Conservation (phyloP, 495 filamentous ascomycete genomes). For the Aspergillus kassunensis region DNA sequence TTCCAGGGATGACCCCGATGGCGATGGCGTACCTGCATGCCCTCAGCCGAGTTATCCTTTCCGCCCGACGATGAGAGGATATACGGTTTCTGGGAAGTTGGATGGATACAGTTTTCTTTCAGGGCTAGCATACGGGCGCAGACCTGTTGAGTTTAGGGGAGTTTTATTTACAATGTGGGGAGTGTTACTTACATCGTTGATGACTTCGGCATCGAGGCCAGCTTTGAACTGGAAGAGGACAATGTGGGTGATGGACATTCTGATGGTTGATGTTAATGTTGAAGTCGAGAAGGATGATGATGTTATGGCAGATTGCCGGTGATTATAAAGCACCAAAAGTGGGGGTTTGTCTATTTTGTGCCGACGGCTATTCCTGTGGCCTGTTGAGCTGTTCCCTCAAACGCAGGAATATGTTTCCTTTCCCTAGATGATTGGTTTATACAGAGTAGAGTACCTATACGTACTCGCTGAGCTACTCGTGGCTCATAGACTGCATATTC, state of each 20-base stretch:
- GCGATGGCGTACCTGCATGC: constrained; percentile 49
- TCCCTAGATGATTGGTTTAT: too few relatives aligned
- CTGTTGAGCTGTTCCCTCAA: too few relatives aligned
- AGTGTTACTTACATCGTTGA: constrained; percentile 42
- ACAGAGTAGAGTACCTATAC: too few relatives aligned
- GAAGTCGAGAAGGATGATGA: background rate
- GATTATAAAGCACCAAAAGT: too few relatives aligned
- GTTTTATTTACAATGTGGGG: background rate
- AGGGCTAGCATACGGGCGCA: constrained; percentile 35
- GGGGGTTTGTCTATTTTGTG: too few relatives aligned
- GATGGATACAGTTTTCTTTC: constrained; percentile 41
- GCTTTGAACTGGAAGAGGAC: constrained; percentile 61
- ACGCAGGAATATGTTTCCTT: too few relatives aligned
- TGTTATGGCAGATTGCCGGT: background rate
- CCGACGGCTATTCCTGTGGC: too few relatives aligned
- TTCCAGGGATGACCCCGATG: too few relatives aligned
- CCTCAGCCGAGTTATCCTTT: constrained; percentile 61
- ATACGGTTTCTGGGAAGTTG: constrained; percentile 37
- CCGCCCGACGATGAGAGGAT: constrained; percentile 58
- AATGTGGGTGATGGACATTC: constrained; percentile 48
- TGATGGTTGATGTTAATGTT: background rate
- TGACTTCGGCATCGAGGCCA: constrained; percentile 29
- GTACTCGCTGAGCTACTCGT: too few relatives aligned
- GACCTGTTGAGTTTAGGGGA: constrained; percentile 13
- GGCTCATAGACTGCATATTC: too few relatives aligned